Evolutionary conservation across 495 filamentous ascomycete species (phyloP).

Genomic region (Penicillium salamii): DNA sequence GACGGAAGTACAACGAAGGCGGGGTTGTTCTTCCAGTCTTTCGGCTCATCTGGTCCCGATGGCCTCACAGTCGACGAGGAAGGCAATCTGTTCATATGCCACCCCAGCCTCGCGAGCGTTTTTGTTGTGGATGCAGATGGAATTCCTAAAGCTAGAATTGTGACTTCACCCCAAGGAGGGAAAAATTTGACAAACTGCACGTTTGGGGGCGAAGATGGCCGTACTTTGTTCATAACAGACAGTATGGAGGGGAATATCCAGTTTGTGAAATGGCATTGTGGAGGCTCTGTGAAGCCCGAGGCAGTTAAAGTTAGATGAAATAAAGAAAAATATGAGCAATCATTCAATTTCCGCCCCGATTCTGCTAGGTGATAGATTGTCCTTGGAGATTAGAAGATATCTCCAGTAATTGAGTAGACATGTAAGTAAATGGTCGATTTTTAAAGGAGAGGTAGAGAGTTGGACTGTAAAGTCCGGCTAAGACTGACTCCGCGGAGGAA

Average conservation of each 20-base stretch:
- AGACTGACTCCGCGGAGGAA: no score
- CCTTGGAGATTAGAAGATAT: no score
- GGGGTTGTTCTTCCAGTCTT: conserved; percentile 27
- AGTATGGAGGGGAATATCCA: conserved; percentile 23
- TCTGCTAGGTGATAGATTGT: no score
- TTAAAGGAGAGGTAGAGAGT: no score
- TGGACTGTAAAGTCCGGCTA: no score
- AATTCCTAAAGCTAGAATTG: conserved; percentile 23
- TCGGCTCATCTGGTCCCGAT: conserved; percentile 25
- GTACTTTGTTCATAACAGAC: conserved; percentile 26
- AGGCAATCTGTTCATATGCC: conserved; percentile 26
- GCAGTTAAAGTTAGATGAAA: background rate
- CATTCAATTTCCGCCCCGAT: no score
- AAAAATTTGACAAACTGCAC: conserved; percentile 28
- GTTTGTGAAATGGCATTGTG: conserved; percentile 20
- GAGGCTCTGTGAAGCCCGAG: background rate
- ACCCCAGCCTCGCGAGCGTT: conserved; percentile 22
- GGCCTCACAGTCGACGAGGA: conserved; percentile 26
- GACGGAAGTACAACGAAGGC: conserved; percentile 27
- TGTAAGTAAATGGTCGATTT: no score
- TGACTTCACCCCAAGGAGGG: conserved; percentile 12
- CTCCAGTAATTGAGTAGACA: no score
- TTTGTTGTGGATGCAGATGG: conserved; percentile 25
- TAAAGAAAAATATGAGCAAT: no score
- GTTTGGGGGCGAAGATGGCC: conserved; percentile 21